These are phyloP conservation scores for Cercospora sesami DNA, from an alignment of 2,329 filamentous ascomycete species.

Conservation along the genomic window DNA sequence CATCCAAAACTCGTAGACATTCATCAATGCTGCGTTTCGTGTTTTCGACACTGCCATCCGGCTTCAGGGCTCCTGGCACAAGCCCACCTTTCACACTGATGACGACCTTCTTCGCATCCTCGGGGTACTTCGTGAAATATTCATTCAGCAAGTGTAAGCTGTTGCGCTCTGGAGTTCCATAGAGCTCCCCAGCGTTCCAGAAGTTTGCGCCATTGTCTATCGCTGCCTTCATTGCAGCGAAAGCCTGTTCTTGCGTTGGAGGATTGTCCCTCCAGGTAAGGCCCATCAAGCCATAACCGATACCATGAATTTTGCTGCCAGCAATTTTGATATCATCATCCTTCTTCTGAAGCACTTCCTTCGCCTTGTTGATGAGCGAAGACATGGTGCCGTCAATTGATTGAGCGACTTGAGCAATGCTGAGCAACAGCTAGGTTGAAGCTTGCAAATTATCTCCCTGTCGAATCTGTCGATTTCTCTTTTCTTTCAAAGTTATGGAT, in stretches of 20 bases:
- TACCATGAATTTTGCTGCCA: conserved; percentile 32
- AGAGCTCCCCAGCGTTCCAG: conserved; percentile 55
- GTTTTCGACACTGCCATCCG: conserved; percentile 46
- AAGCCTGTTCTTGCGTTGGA: conserved; percentile 41
- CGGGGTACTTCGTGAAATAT: conserved; percentile 55
- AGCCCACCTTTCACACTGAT: conserved; percentile 54
- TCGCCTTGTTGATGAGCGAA: conserved; percentile 35
- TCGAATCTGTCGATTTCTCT: background rate
- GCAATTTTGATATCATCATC: conserved; percentile 23
- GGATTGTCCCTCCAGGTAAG: conserved; percentile 49
- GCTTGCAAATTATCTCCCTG: background rate
- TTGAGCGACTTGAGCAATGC: background rate
- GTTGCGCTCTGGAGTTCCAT: conserved; percentile 50
- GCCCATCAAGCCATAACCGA: conserved; percentile 54
- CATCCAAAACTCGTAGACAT: conserved; percentile 47
- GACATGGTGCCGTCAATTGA: conserved; percentile 20
- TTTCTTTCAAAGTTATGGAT: background rate
- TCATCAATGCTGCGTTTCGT: conserved; percentile 49
- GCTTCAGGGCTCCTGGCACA: conserved; percentile 38
- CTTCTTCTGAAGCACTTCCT: conserved; percentile 28
- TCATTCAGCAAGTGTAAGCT: conserved; percentile 51
- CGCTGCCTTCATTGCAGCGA: conserved; percentile 46
- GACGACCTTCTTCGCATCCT: conserved; percentile 53
- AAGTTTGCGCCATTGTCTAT: conserved; percentile 44
- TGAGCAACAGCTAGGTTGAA: background rate